Evolutionary conservation across 129 eudicot genomes (phyloP).

Genomic region (Chrysanthemum makinoi): DNA sequence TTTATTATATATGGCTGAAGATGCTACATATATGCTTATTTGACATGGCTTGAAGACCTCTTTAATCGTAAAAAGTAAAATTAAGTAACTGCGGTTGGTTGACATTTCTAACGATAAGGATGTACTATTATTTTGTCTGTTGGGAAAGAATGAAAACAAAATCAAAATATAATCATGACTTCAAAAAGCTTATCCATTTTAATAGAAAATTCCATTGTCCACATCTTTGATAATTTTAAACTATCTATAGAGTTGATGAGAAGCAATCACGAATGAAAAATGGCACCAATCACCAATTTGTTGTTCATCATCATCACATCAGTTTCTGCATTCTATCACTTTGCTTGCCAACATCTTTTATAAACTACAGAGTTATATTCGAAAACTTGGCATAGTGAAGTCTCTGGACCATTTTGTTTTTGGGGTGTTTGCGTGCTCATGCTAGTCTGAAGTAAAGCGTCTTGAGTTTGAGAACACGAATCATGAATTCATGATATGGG

Average conservation of each 20-base stretch:
- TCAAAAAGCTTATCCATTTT: too few species aligned
- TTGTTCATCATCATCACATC: background rate
- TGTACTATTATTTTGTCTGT: too few species aligned
- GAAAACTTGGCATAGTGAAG: background rate
- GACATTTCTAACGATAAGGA: too few species aligned
- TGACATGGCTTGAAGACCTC: too few species aligned
- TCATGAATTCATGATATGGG: background rate
- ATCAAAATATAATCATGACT: too few species aligned
- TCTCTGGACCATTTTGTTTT: background rate
- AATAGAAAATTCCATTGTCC: too few species aligned
- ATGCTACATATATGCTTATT: too few species aligned
- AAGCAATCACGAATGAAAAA: background rate
- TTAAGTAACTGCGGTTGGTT: too few species aligned
- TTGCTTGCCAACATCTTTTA: background rate
- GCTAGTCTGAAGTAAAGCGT: background rate
- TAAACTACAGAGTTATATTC: background rate
- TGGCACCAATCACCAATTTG: slow-evolving; percentile 16
- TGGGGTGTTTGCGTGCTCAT: background rate
- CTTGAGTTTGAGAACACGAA: background rate
- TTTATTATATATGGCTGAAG: too few species aligned
- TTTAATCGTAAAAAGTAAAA: too few species aligned
- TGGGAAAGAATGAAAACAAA: too few species aligned
- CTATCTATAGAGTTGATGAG: background rate
- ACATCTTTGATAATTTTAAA: too few species aligned
- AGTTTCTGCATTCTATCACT: slow-evolving; percentile 10